These are phyloP conservation scores for Puya raimondii DNA, from an alignment of 176 grass and related monocot genomes.

Conservation along the genomic window DNA sequence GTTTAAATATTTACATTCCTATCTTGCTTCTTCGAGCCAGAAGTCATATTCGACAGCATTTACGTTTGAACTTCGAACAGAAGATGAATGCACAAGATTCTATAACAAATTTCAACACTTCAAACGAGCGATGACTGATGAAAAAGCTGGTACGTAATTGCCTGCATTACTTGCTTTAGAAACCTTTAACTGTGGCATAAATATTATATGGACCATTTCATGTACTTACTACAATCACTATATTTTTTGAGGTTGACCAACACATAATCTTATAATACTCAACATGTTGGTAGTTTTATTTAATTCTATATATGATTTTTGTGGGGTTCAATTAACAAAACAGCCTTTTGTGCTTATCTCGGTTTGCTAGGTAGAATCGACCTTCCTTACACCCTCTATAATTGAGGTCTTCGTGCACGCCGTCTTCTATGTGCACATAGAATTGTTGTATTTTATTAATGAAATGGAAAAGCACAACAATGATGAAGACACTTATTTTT, in stretches of 20 bases:
- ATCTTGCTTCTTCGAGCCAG: conserved; percentile 43
- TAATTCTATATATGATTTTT: too few relatives aligned
- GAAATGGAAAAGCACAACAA: too few relatives aligned
- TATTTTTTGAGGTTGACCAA: conserved; percentile 1
- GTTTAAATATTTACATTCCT: conserved; percentile 34
- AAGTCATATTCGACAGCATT: conserved; percentile 81
- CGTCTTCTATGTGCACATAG: too few relatives aligned
- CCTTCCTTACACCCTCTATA: too few relatives aligned
- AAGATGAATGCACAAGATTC: conserved; percentile 86
- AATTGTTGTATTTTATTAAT: too few relatives aligned
- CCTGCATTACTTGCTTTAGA: conserved; percentile 24
- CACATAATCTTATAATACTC: background rate
- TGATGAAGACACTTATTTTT: too few relatives aligned
- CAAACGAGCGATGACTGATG: conserved; percentile 52
- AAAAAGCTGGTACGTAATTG: conserved; percentile 62
- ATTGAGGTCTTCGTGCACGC: too few relatives aligned
- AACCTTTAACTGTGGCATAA: conserved; percentile 26
- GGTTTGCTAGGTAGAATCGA: too few relatives aligned
- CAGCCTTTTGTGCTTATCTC: too few relatives aligned
- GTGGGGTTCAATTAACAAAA: too few relatives aligned
- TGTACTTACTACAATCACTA: background rate
- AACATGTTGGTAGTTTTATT: too few relatives aligned
- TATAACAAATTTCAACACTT: conserved; percentile 66
- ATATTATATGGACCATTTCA: background rate
- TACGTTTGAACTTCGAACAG: conserved; percentile 82